Conservation (phyloP, 2,329 filamentous ascomycete genomes). For the Keithomyces neogunnii region DNA sequence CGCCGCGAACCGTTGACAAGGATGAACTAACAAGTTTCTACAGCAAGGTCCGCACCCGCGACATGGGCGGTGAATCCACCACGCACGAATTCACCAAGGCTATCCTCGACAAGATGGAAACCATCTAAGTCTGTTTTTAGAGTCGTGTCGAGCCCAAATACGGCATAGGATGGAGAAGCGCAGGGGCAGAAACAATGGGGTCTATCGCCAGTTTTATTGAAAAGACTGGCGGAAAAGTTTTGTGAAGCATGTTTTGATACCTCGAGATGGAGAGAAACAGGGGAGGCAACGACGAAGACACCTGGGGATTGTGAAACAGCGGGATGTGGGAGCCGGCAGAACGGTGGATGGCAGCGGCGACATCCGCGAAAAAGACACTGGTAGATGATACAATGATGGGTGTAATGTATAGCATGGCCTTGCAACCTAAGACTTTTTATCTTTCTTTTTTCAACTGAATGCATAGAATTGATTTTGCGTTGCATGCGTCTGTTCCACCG, state of each 20-base stretch:
- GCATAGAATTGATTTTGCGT: constrained; percentile 4
- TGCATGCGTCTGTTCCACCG: not conserved
- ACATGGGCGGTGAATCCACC: constrained; percentile 87
- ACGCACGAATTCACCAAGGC: constrained; percentile 94
- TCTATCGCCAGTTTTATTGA: not conserved
- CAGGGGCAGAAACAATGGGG: not conserved
- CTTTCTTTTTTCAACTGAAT: constrained; percentile 4
- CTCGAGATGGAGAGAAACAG: not conserved
- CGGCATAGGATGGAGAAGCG: not conserved
- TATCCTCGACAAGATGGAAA: constrained; percentile 93
- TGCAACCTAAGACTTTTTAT: constrained; percentile 2
- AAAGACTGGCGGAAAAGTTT: not conserved
- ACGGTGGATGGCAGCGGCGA: not conserved
- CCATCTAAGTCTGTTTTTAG: constrained; percentile 37
- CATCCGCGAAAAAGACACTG: not conserved
- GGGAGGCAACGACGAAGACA: not conserved
- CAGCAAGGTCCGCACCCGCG: constrained; percentile 79
- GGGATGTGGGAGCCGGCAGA: not conserved
- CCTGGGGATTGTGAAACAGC: not conserved
- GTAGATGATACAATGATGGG: not conserved
- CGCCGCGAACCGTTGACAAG: not conserved
- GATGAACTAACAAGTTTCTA: constrained; percentile 30
- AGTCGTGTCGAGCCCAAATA: too few species aligned
- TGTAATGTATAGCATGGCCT: constrained; percentile 9
- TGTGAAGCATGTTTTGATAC: constrained; percentile 4